Conservation (phyloP, 108 stramenopile genomes). For the Fistulifera solaris region DNA sequence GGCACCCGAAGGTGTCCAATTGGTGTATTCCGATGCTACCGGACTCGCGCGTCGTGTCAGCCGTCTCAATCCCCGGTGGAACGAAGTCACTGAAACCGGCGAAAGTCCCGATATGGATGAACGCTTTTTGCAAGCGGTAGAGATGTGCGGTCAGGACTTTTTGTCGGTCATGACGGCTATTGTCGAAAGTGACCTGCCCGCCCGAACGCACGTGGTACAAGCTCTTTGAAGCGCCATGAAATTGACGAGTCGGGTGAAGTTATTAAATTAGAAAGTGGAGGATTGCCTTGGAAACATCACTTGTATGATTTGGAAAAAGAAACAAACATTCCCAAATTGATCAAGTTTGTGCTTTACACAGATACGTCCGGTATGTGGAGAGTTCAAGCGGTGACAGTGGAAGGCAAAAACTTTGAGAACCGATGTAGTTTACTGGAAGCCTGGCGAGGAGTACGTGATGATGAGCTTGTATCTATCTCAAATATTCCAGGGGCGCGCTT, state of each 20-base stretch:
- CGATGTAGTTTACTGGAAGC: constrained; percentile 79
- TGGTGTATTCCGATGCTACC: constrained; percentile 79
- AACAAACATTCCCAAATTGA: constrained; percentile 34
- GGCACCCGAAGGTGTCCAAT: constrained; percentile 25
- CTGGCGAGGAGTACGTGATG: constrained; percentile 94
- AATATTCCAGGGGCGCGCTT: constrained; percentile 89
- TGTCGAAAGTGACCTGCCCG: constrained; percentile 89
- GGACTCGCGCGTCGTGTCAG: constrained; percentile 79
- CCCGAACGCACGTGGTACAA: constrained; percentile 69
- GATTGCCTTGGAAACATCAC: constrained; percentile 90
- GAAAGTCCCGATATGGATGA: constrained; percentile 60
- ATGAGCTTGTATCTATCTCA: constrained; percentile 54
- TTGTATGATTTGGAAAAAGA: constrained; percentile 88
- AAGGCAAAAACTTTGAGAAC: constrained; percentile 84
- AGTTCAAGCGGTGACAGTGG: constrained; percentile 97
- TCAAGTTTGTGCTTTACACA: constrained; percentile 93
- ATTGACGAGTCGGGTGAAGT: constrained; percentile 80
- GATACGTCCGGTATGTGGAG: constrained; percentile 92
- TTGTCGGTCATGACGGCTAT: constrained; percentile 55
- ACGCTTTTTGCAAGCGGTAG: constrained; percentile 81
- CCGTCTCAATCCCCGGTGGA: constrained; percentile 91
- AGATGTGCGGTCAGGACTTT: constrained; percentile 86
- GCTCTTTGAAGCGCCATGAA: constrained; percentile 58
- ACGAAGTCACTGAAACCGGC: constrained; percentile 57
- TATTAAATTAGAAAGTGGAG: constrained; percentile 59